Evolutionary conservation across 23 red algal genomes (phyloP).

Genomic region (Gracilaria caudata): DNA sequence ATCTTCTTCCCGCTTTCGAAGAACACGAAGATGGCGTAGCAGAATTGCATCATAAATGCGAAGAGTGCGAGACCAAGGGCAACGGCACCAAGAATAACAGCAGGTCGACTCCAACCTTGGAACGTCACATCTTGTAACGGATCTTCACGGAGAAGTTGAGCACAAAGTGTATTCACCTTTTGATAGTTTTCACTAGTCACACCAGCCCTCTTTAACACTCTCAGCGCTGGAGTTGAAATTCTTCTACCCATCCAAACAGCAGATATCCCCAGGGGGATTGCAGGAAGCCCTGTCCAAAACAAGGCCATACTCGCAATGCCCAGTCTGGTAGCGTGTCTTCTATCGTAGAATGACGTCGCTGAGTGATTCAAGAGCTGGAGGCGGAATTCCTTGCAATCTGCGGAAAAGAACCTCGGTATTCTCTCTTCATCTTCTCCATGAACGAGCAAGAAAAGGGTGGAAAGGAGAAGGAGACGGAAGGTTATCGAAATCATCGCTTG

Average conservation of each 20-base stretch:
- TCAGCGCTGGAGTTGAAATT: neutral
- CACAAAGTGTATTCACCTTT: constrained; percentile 33
- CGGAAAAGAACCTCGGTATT: constrained; percentile 27
- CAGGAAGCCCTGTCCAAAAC: constrained; percentile 55
- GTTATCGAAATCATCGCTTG: constrained; percentile 3
- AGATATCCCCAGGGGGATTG: constrained; percentile 21
- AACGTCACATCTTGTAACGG: constrained; percentile 22
- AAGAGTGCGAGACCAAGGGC: constrained; percentile 33
- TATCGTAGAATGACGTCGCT: constrained; percentile 17
- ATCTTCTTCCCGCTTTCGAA: constrained; percentile 1
- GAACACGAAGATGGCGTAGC: constrained; percentile 11
- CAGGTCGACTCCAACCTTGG: constrained; percentile 22
- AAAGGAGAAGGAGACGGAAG: neutral
- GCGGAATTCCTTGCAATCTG: constrained; percentile 46
- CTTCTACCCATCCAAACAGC: constrained; percentile 47
- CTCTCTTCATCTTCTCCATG: neutral
- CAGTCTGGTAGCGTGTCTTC: constrained; percentile 21
- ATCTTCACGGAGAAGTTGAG: neutral
- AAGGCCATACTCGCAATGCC: constrained; percentile 50
- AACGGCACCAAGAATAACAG: constrained; percentile 42
- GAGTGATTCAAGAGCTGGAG: constrained; percentile 19
- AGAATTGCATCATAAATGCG: neutral
- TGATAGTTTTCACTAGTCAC: constrained; percentile 31
- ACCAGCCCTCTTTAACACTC: constrained; percentile 4
- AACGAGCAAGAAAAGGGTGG: neutral